Evolutionary conservation across 192 early-diverging fungal genomes (phyloP), one percentile per base, ranked within the genome.

Genomic region (Podila minutissima): DNA sequence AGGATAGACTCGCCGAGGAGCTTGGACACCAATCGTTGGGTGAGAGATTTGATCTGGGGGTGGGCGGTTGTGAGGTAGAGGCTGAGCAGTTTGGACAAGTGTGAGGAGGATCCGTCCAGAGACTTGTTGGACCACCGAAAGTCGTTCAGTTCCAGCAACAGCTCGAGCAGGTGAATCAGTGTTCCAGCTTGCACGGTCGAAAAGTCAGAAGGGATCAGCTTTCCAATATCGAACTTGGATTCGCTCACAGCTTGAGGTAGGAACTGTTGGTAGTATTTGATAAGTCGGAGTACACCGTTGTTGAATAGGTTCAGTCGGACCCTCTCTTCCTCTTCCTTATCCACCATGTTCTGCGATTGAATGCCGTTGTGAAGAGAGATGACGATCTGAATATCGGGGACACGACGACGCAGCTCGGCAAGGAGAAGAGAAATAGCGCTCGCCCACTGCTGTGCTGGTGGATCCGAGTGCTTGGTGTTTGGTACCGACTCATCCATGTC

Each of bases 351-450:
- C 11, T 55, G 53, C 26, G 74, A 57, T 24, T 65, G 72, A 37
- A 82, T 77, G 35, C 77, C 72, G 31, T 74, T 74, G 20, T 88
- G 73, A 24, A 93, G 69, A 3, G 70, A 82, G 5, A 93, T 77
- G 13, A 94, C 66, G n/a, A 87, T 84, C 35, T 93, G 91, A 19
- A 95, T 77, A 63, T 94, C 94, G 10, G 94, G 94, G 5, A 94
- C 69, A 32, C 92, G 83, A 46, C 88, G 83, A 35, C 89, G 82
- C 32, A 94, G 83, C 37, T 93, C 92, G 60, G 91, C 90, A 12
- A 71, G 61, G 5, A 91, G 72, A 46, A 71, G 38, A 20, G 64
- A 62, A 29, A 66, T 75, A 9, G 81, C 84, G 46, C 57, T 33
- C 29, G 66, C 35, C 75, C 70, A 74, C 29, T 74, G 68, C n/a